A percentile compares a stretch with the other conserved stretches of the same genome.
phyloP scores from a whole-genome alignment of 164 flowering plant genomes.

The Dillenia suffruticosa region DNA sequence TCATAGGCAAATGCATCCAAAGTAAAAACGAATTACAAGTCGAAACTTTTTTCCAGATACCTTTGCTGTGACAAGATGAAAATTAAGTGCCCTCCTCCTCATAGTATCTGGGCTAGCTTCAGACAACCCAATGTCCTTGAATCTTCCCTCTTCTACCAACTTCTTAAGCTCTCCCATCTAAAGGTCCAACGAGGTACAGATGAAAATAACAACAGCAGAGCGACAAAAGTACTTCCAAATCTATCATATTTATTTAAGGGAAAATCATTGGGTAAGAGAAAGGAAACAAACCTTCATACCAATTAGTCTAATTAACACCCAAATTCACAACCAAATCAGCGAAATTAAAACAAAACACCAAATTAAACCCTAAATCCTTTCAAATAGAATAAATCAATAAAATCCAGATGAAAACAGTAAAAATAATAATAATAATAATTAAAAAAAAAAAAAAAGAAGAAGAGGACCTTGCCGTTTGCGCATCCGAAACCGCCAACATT shows the following conservation, averaged over 20 bases:
- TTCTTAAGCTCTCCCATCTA: slow-evolving; percentile 6
- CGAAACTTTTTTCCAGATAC: background rate
- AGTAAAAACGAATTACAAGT: no score
- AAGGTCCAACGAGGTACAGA: no score
- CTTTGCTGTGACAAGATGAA: slow-evolving; percentile 11
- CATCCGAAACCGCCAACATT: slow-evolving; percentile 89
- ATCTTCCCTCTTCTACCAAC: slow-evolving; percentile 1
- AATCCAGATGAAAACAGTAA: no score
- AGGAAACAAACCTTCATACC: background rate
- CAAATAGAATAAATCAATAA: background rate
- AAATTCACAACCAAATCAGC: background rate
- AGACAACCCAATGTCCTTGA: slow-evolving; percentile 8
- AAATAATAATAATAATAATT: no score
- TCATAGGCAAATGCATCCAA: no score
- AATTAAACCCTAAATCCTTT: no score
- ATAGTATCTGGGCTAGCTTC: slow-evolving; percentile 9
- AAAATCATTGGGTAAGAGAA: no score
- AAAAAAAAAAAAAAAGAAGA: background rate
- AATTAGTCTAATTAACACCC: background rate
- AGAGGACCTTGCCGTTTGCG: slow-evolving; percentile 76
- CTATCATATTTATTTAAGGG: no score
- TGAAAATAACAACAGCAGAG: no score
- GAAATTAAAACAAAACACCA: no score
- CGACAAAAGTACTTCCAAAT: no score
- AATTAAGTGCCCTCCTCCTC: background rate